Percentiles rank a stretch among this genome's conserved stretches.
Evolutionary conservation across 1,284 basidiomycete species (phyloP).

Genomic region (Clitocybe nebularis): DNA sequence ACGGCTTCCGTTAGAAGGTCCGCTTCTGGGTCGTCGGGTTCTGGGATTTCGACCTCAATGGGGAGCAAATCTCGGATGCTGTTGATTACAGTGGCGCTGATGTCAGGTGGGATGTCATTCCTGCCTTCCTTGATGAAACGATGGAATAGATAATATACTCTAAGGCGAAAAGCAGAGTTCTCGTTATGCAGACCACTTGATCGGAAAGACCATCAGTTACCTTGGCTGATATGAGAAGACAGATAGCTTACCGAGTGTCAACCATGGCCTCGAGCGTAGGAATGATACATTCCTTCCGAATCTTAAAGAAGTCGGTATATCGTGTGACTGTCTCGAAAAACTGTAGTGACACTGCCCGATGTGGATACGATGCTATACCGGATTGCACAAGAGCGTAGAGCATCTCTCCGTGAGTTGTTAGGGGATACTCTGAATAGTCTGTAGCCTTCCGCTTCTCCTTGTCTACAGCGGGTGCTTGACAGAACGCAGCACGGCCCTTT

Average conservation of each 20-base stretch:
- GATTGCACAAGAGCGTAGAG: slow-evolving; percentile 82
- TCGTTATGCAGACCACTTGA: slow-evolving; percentile 87
- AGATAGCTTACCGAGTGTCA: slow-evolving; percentile 60
- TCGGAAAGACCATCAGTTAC: slow-evolving; percentile 1
- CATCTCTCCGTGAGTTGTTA: slow-evolving; percentile 91
- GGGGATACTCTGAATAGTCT: slow-evolving; percentile 81
- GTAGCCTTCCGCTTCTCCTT: slow-evolving; percentile 65
- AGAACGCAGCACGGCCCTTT: slow-evolving; percentile 76
- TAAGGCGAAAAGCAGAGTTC: slow-evolving; percentile 68
- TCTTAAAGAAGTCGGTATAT: slow-evolving; percentile 96
- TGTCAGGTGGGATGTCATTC: slow-evolving; percentile 74
- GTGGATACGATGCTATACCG: slow-evolving; percentile 79
- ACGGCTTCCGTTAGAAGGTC: slow-evolving; percentile 81
- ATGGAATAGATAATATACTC: slow-evolving; percentile 91
- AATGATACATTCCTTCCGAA: slow-evolving; percentile 82
- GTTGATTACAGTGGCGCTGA: slow-evolving; percentile 70
- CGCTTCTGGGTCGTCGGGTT: slow-evolving; percentile 60
- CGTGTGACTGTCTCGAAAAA: slow-evolving; percentile 92
- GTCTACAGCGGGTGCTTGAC: slow-evolving; percentile 59
- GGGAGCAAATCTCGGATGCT: slow-evolving; percentile 69
- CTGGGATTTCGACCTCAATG: slow-evolving; percentile 66
- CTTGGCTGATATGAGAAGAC: slow-evolving; percentile 2
- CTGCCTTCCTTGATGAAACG: slow-evolving; percentile 88
- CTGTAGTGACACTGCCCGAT: slow-evolving; percentile 87
- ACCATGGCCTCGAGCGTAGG: slow-evolving; percentile 89